Evolutionary conservation across 2,329 filamentous ascomycete genomes (phyloP), one percentile per base, ranked within the genome.

Genomic region (Mycosphaerelloides madeirae): DNA sequence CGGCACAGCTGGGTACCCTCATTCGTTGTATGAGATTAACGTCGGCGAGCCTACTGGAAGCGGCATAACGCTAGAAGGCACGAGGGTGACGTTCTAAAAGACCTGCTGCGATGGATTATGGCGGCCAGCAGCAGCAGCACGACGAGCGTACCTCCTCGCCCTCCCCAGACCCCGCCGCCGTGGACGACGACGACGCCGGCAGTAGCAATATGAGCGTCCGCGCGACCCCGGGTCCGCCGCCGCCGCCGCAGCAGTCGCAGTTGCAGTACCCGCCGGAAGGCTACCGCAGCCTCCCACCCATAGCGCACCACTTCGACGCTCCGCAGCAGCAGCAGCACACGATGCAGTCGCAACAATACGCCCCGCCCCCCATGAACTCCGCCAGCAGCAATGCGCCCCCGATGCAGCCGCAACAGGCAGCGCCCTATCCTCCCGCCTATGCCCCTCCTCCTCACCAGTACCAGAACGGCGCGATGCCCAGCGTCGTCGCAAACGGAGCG

Each of bases 361-460:
- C 50, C 35, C 34, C 34, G 38, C 55, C 49, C 31, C 54, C 47
- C 29, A 48, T 55, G 33, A 53, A 57, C 49, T 45, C 41, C 39
- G 34, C 53, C 37, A 41, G 44, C 40, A 55, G 49, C 44, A 56
- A 52, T 45, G 52, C 41, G 40, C 44, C 50, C 12, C 44, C 50
- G 22, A 46, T 53, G 43, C 50, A 52, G 34, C 13, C 31, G 3
- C 29, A 33, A 3, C 29, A 34, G 20, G 20, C 47, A 39, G 29
- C 53, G 9, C 22, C 9, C 22, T 25, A 57, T 15, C 50, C 51
- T 18, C 55, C 50, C 32, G 52, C 52, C n/a, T 55, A 56, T 36
- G 48, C 51, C 18, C 54, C 56, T 20, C 50, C 43, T 31, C 52
- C 55, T 31, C 54, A 53, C 25, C 49, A 54, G 20, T 57, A 62